phyloP scores from a whole-genome alignment of 805 yeast genomes.

The Metschnikowia reukaufii region DNA sequence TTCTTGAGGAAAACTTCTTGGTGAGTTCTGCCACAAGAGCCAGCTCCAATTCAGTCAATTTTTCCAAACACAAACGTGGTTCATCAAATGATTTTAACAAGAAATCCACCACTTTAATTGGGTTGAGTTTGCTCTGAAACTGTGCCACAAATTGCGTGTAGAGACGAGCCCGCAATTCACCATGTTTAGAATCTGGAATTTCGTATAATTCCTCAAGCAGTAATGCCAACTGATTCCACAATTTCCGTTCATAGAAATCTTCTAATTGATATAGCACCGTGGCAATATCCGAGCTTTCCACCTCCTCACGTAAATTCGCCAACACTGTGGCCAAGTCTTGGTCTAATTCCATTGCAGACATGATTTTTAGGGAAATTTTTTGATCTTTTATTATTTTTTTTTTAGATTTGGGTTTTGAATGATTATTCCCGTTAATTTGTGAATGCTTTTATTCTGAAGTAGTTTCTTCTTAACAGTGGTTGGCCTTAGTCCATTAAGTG shows the following conservation, averaged over 20 bases:
- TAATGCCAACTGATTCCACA: constrained; percentile 92
- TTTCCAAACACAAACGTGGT: constrained; percentile 31
- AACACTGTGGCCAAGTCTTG: constrained; percentile 46
- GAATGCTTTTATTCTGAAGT: too few species aligned
- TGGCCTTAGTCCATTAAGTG: background rate
- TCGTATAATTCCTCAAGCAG: constrained; percentile 61
- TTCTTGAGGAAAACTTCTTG: constrained; percentile 30
- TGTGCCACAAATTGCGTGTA: constrained; percentile 68
- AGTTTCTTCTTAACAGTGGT: background rate
- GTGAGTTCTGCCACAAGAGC: constrained; percentile 26
- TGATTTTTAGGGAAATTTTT: constrained; percentile 2
- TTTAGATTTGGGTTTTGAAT: background rate
- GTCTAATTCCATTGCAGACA: constrained; percentile 40
- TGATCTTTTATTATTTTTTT: background rate
- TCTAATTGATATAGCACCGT: constrained; percentile 69
- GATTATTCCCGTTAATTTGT: background rate
- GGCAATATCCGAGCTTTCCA: constrained; percentile 59
- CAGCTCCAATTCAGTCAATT: constrained; percentile 36
- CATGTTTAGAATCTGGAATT: constrained; percentile 47
- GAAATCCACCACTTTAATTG: constrained; percentile 75
- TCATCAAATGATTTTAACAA: constrained; percentile 51
- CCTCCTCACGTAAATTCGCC: constrained; percentile 62
- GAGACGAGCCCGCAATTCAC: constrained; percentile 55
- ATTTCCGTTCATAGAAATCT: constrained; percentile 80
- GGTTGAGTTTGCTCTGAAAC: constrained; percentile 72